Conservation (phyloP, 495 filamentous ascomycete species). For the Thozetella sp. region DNA sequence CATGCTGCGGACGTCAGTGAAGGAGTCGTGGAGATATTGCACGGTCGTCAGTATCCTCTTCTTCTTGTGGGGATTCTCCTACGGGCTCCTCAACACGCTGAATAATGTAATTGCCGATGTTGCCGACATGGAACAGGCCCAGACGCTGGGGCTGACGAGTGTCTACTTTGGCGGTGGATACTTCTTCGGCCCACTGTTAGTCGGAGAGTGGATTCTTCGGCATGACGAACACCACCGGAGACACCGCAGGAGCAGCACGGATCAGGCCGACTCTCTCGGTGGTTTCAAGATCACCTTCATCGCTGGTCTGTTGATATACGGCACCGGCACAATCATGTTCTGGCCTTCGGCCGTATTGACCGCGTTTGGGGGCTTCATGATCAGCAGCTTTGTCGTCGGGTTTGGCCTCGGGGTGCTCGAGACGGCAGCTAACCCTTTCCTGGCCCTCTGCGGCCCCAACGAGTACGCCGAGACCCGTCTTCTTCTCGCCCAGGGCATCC, state of each 20-base stretch:
- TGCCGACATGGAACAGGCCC: constrained; percentile 28
- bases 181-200: constrained; percentile 65
- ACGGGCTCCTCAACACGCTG: constrained; percentile 69
- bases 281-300: constrained; percentile 66
- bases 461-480: constrained; percentile 58
- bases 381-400: constrained; percentile 65
- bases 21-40: constrained; percentile 51
- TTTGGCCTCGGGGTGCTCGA: constrained; percentile 67
- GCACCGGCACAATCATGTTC: constrained; percentile 65
- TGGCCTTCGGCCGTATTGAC: constrained; percentile 65
- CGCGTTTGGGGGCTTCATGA: constrained; percentile 66
- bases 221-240: constrained; percentile 49
- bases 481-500: constrained; percentile 68
- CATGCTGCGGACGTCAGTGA: constrained; percentile 61
- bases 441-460: constrained; percentile 56
- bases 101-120: constrained; percentile 58
- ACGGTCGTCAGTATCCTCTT: constrained; percentile 76
- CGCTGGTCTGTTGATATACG: constrained; percentile 60
- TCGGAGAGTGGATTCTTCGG: constrained; percentile 66
- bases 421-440: constrained; percentile 69
- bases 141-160: constrained; percentile 35
- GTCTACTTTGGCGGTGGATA: constrained; percentile 56
- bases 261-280: constrained; percentile 21
- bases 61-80: constrained; percentile 87
- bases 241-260: constrained; percentile 8